Conservation (phyloP, 1,284 basidiomycete genomes). For the Melampsora americana region DNA sequence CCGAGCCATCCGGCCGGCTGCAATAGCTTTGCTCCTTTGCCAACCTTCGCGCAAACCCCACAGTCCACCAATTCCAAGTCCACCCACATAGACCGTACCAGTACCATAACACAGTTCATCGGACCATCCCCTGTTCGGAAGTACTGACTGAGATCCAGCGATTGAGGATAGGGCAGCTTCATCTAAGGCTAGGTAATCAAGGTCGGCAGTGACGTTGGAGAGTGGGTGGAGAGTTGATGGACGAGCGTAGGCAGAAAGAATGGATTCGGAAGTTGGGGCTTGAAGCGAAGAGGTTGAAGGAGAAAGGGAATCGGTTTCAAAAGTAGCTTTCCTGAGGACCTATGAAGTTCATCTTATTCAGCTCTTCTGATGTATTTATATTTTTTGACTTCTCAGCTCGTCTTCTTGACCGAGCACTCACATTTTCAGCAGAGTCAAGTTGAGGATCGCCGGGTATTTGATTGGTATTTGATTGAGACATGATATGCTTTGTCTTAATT, state of each 20-base stretch:
- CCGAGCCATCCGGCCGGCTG: constrained; percentile 41
- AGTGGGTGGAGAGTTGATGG: constrained; percentile 34
- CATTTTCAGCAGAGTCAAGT: no score
- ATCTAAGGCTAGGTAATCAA: constrained; percentile 87
- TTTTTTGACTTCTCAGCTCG: no score
- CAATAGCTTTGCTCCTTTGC: constrained; percentile 62
- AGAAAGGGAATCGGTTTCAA: no score
- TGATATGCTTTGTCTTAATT: no score
- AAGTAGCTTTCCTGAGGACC: no score
- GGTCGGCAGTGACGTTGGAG: constrained; percentile 46
- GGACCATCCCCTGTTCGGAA: constrained; percentile 94
- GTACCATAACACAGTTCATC: constrained; percentile 99
- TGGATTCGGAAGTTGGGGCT: constrained; percentile 19
- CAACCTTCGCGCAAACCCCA: constrained; percentile 97
- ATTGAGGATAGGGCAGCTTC: constrained; percentile 86
- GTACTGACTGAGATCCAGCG: constrained; percentile 76
- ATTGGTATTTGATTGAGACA: no score
- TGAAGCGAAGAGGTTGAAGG: background rate
- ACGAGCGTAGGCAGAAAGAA: constrained; percentile 26
- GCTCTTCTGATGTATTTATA: no score
- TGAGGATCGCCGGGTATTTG: no score
- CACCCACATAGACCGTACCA: constrained; percentile 95
- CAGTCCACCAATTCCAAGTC: constrained; percentile 84
- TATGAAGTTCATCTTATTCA: no score
- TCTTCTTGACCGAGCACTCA: no score